Conservation (phyloP, 768 basidiomycete genomes). For the Phylloporus sp. region DNA sequence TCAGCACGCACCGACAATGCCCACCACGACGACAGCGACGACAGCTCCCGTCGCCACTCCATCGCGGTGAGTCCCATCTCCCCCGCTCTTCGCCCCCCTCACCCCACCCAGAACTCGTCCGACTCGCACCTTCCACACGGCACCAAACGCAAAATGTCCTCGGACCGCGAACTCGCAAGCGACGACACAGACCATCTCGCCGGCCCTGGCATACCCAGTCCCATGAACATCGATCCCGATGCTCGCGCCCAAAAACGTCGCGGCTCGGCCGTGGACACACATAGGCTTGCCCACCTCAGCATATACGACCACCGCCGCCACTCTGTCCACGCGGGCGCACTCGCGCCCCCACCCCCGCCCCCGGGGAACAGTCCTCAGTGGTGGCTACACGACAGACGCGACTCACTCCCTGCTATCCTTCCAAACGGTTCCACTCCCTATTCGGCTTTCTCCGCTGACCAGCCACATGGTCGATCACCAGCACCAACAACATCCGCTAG, state of each 20-base stretch:
- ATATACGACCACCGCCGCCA: conserved; percentile 71
- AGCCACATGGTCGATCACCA: conserved; percentile 60
- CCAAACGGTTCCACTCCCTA: conserved; percentile 55
- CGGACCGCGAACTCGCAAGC: conserved; percentile 51
- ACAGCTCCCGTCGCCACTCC: conserved; percentile 68
- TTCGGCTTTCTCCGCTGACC: conserved; percentile 60
- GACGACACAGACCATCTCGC: conserved; percentile 68
- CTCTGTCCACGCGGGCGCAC: conserved; percentile 63
- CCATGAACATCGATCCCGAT: conserved; percentile 55
- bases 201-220: conserved; percentile 64
- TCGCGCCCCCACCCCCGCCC: conserved; percentile 23
- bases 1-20: conserved; percentile 22
- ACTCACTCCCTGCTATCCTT: conserved; percentile 68
- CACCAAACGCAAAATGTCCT: conserved; percentile 81
- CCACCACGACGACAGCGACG: conserved; percentile 53
- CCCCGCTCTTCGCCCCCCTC: background rate
- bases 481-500: conserved; percentile 54
- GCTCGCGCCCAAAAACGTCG: conserved; percentile 77
- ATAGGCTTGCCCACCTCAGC: conserved; percentile 69
- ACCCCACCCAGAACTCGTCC: conserved; percentile 28
- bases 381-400: conserved; percentile 67
- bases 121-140: conserved; percentile 51
- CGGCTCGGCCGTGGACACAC: conserved; percentile 78
- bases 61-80: conserved; percentile 49
- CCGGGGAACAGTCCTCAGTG: conserved; percentile 37